A percentile compares a stretch with the other conserved stretches of the same genome.
These are phyloP conservation scores for Logfia minima DNA, from an alignment of 129 eudicot genomes.

Conservation along the genomic window DNA sequence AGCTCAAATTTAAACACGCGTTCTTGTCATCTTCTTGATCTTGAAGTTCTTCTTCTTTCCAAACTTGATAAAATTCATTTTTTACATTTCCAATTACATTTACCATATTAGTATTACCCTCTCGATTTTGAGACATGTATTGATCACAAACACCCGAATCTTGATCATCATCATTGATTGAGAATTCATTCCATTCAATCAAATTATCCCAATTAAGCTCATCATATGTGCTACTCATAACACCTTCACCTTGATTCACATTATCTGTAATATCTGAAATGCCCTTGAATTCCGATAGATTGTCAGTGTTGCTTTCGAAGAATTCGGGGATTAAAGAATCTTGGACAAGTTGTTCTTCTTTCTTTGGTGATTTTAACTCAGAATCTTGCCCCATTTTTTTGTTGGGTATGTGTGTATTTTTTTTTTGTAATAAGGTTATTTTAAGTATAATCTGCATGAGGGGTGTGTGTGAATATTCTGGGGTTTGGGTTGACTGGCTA, in stretches of 20 bases:
- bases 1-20: slow-evolving; percentile 35
- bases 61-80: slow-evolving; percentile 20
- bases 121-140: neutral
- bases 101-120: slow-evolving; percentile 13
- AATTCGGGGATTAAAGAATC: slow-evolving; percentile 19
- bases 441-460: slow-evolving; percentile 27
- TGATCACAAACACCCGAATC: neutral
- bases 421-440: slow-evolving; percentile 19
- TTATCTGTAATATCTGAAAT: slow-evolving; percentile 8
- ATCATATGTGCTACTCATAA: slow-evolving; percentile 16
- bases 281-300: slow-evolving; percentile 15
- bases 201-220: slow-evolving; percentile 29
- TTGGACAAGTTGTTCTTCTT: slow-evolving; percentile 32
- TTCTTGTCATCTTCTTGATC: slow-evolving; percentile 34
- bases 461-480: slow-evolving; percentile 24
- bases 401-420: neutral
- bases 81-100: slow-evolving; percentile 25
- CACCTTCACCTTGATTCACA: slow-evolving; percentile 15
- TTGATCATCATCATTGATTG: slow-evolving; percentile 20
- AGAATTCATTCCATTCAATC: slow-evolving; percentile 32
- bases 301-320: slow-evolving; percentile 19
- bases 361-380: slow-evolving; percentile 33
- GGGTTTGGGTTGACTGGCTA: slow-evolving; percentile 22
- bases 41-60: slow-evolving; percentile 26
- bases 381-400: slow-evolving; percentile 29